Conservation (phyloP, 1,284 basidiomycete genomes). For the Waitea zeae region DNA sequence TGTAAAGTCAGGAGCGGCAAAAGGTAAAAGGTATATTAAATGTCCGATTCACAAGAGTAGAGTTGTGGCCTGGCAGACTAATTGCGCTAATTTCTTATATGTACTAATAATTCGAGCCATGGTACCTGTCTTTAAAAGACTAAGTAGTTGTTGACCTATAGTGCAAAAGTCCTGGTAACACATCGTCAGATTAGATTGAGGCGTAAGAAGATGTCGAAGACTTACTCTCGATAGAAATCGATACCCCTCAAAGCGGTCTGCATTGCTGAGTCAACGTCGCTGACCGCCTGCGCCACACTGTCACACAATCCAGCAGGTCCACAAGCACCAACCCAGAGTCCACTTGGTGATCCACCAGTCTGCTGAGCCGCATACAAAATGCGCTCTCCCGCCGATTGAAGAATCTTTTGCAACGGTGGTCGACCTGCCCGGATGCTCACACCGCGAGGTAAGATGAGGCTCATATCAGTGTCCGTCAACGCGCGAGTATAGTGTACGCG, state of each 20-base stretch:
- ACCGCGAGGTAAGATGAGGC: slow-evolving; percentile 21
- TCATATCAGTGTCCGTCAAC: slow-evolving; percentile 13
- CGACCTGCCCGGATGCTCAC: slow-evolving; percentile 30
- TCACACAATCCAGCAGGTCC: slow-evolving; percentile 41
- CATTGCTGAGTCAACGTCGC: slow-evolving; percentile 24
- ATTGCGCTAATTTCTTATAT: too few relatives aligned
- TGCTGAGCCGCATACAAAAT: slow-evolving; percentile 17
- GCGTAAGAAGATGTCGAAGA: too few relatives aligned
- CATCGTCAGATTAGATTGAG: too few relatives aligned
- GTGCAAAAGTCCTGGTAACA: too few relatives aligned
- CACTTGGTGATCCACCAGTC: slow-evolving; percentile 23
- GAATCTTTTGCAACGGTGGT: slow-evolving; percentile 23
- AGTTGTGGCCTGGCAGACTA: too few relatives aligned
- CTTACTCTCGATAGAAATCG: slow-evolving; percentile 51
- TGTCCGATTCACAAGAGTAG: too few relatives aligned
- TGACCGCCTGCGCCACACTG: slow-evolving; percentile 32
- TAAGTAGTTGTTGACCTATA: too few relatives aligned
- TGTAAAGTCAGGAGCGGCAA: too few relatives aligned
- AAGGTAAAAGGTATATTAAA: too few relatives aligned
- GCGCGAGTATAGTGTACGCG: slow-evolving; percentile 50
- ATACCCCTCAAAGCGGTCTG: slow-evolving; percentile 49
- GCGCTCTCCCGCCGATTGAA: slow-evolving; percentile 30
- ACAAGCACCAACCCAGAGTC: slow-evolving; percentile 50
- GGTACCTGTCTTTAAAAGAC: too few relatives aligned
- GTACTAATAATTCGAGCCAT: too few relatives aligned